Evolutionary conservation across 768 basidiomycete genomes (phyloP).

Genomic region (Lentinula guzmanii): DNA sequence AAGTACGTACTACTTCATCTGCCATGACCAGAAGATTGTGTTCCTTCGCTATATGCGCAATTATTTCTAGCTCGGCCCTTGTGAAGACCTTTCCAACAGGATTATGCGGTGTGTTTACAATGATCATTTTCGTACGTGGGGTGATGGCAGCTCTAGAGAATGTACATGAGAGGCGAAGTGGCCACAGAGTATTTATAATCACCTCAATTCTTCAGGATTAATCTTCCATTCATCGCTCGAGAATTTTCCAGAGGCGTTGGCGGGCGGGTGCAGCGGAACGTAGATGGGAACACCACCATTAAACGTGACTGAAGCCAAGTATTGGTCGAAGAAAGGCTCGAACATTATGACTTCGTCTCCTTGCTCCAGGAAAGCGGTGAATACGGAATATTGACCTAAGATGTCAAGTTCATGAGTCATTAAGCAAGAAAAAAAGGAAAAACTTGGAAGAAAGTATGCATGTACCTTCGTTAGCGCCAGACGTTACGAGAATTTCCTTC

Average conservation of each 20-base stretch:
- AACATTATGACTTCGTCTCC: slow-evolving; percentile 99
- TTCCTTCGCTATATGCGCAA: slow-evolving; percentile 85
- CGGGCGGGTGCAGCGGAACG: slow-evolving; percentile 94
- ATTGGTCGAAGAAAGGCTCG: slow-evolving; percentile 98
- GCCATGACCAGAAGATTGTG: slow-evolving; percentile 89
- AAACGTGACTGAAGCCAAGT: slow-evolving; percentile 88
- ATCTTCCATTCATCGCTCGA: slow-evolving; percentile 82
- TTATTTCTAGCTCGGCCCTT: slow-evolving; percentile 71
- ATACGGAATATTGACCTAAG: slow-evolving; percentile 88
- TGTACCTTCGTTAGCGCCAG: slow-evolving; percentile 94
- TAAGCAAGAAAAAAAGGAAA: not conserved
- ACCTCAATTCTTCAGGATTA: slow-evolving; percentile 86
- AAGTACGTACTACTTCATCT: slow-evolving; percentile 86
- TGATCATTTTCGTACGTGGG: slow-evolving; percentile 87
- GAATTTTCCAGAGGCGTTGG: slow-evolving; percentile 34
- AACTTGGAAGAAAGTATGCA: not conserved
- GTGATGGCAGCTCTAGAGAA: slow-evolving; percentile 65
- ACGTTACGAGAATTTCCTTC: slow-evolving; percentile 89
- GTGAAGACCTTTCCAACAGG: slow-evolving; percentile 97
- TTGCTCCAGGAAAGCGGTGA: slow-evolving; percentile 83
- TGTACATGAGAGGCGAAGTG: not conserved
- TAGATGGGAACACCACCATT: slow-evolving; percentile 91
- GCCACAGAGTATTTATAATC: slow-evolving; percentile 5
- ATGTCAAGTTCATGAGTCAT: slow-evolving; percentile 1
- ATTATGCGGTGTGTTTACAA: slow-evolving; percentile 96